Percentiles rank a stretch among this genome's conserved stretches.
These are phyloP conservation scores for Plantago ovata DNA, from an alignment of 257 asterid genomes.

Conservation along the genomic window DNA sequence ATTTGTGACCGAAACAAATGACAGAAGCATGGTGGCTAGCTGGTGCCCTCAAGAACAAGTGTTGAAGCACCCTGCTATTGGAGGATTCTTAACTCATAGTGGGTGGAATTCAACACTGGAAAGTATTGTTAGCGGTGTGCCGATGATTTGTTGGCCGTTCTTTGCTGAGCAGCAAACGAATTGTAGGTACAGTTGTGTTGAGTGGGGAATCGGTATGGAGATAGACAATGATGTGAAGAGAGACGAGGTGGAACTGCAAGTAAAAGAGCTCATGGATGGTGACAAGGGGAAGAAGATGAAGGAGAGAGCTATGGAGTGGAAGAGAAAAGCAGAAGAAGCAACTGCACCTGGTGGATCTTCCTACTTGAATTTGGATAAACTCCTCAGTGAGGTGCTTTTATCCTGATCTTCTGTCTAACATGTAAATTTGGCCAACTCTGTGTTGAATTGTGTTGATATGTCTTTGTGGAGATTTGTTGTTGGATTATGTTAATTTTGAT, in stretches of 20 bases:
- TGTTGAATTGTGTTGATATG: no score
- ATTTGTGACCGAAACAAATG: conserved; percentile 23
- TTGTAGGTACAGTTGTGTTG: conserved; percentile 32
- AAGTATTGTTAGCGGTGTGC: conserved; percentile 34
- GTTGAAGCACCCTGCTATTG: conserved; percentile 40
- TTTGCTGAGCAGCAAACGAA: conserved; percentile 39
- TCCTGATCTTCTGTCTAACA: no score
- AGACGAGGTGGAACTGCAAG: conserved; percentile 33
- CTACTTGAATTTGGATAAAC: conserved; percentile 18
- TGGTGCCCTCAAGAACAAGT: conserved; percentile 47
- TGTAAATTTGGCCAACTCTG: no score
- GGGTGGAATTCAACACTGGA: conserved; percentile 47
- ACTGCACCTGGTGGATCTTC: conserved; percentile 29
- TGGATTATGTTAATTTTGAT: no score
- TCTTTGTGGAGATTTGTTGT: no score
- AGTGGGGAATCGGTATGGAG: conserved; percentile 42
- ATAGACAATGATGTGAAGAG: conserved; percentile 32
- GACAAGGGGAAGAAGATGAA: conserved; percentile 35
- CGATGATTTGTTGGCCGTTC: conserved; percentile 42
- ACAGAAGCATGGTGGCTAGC: conserved; percentile 34
- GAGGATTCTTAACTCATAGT: conserved; percentile 45
- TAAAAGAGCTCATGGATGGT: conserved; percentile 37
- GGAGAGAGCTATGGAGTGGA: conserved; percentile 31
- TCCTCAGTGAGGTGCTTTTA: conserved; percentile 18
- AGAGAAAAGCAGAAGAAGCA: conserved; percentile 31